A percentile compares a stretch with the other conserved stretches of the same genome.
These are phyloP conservation scores for Ustilago xerochloae DNA, from an alignment of 1,284 basidiomycete species.

Conservation along the genomic window DNA sequence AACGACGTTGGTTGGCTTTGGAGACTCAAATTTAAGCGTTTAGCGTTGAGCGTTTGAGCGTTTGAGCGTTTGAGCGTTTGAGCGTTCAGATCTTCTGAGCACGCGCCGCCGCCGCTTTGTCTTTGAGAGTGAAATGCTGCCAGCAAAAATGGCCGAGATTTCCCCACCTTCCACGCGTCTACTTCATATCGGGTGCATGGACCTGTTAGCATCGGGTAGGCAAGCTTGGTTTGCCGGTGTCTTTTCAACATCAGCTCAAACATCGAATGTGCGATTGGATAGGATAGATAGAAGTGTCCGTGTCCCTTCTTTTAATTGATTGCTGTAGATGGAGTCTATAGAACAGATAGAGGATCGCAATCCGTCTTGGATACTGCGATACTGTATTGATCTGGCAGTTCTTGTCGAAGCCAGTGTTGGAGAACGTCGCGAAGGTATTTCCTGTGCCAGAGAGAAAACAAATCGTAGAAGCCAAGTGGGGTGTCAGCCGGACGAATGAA, in stretches of 20 bases:
- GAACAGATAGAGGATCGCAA: conserved; percentile 42
- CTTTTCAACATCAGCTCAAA: not conserved
- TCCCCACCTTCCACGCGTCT: conserved; percentile 31
- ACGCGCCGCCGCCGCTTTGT: not conserved
- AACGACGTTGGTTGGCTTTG: no score
- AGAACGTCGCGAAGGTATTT: conserved; percentile 55
- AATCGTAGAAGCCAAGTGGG: not conserved
- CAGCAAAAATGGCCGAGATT: not conserved
- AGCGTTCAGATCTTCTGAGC: conserved; percentile 24
- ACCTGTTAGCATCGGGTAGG: not conserved
- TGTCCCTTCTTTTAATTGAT: not conserved
- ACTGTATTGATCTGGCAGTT: conserved; percentile 12
- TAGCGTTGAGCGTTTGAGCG: no score
- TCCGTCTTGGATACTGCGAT: conserved; percentile 37
- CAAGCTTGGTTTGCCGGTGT: not conserved
- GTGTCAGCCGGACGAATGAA: not conserved
- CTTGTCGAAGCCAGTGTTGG: conserved; percentile 35
- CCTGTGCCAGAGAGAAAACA: conserved; percentile 1
- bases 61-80: no score
- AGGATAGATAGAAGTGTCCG: no score
- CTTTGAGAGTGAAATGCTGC: not conserved
- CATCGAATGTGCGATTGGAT: no score
- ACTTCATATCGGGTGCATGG: conserved; percentile 5
- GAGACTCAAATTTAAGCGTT: no score
- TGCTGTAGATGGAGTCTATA: conserved; percentile 19